Base-by-base conservation (phyloP, 177 flowering plant species). In the Vitis hybrid region DNA sequence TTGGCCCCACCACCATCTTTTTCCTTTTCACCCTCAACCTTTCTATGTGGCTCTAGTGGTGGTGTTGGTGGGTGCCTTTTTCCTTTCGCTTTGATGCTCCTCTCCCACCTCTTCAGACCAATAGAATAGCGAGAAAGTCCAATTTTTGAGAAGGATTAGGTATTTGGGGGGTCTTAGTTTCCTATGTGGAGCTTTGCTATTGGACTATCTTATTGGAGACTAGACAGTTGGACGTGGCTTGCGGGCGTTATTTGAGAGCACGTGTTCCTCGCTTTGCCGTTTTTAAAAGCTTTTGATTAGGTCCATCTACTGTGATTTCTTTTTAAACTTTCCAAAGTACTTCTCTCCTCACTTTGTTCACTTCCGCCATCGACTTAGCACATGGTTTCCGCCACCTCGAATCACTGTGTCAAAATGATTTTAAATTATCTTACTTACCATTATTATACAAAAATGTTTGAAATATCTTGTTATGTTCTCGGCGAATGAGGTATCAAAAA, bases 31-130 rank as follows among this genome's bases (percentile, higher is more conserved):
- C 19, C 55, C 73, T 59, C 72, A 12, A 51, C 68, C 75, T 63
- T 69, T 64, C 58, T 76, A 26, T 72, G 79, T 72, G 79, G 75
- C 63, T 66, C n/a, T 29, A 55, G 52, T n/a, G 48, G 49, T n/a
- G 50, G 60, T 39, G 12, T 19, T 56, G 33, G 68, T 16, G 72
- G 67, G 39, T 60, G 60, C 62, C 69, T 51, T 65, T 65, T 65
- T 13, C 52, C 60, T 51, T 22, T 11, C 12, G 10, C 11, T 58
- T 58, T 16, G 45, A 45, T 2, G 29, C 3, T 13, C n/a, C 11
- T 60, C 33, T 12, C 39, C 1, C 45, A 58, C 29, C 29, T 58
- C 20, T 11, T 5, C 12, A 14, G 16, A 53, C 56, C n/a, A 15
- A 3, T 53, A 53, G 16, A 6, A 15, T 53, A 5, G 12, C 56